Conservation (phyloP, 208 protist species). For the Porcisia hertigi region DNA sequence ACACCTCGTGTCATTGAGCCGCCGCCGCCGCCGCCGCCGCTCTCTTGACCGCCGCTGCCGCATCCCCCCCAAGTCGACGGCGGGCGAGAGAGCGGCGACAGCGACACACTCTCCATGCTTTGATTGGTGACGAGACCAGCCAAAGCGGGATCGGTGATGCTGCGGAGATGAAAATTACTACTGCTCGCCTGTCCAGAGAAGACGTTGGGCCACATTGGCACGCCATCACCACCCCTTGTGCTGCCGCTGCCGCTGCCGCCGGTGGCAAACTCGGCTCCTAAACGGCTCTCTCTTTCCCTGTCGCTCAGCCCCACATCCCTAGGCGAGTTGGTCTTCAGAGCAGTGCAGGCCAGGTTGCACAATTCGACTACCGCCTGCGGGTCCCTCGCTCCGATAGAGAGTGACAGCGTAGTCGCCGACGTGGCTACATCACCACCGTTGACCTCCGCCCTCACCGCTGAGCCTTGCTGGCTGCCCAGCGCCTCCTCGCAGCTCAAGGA, state of each 20-base stretch:
- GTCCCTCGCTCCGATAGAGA: background rate
- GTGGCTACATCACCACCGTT: background rate
- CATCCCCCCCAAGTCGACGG: constrained; percentile 21
- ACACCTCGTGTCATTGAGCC: constrained; percentile 18
- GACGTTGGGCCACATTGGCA: background rate
- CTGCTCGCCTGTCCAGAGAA: background rate
- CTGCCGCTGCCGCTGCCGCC: background rate
- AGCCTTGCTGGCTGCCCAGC: background rate
- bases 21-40: background rate
- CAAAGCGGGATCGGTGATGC: background rate
- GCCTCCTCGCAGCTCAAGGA: background rate
- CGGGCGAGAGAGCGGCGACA: constrained; percentile 50
- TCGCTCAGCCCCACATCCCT: background rate
- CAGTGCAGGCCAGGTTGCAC: background rate
- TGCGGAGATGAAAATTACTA: background rate
- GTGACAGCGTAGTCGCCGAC: background rate
- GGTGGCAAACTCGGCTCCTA: no score
- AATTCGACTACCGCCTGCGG: background rate
- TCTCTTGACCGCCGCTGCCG: no score
- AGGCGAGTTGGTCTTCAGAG: background rate
- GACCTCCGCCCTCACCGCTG: background rate
- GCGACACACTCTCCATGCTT: constrained; percentile 34
- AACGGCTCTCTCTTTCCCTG: background rate
- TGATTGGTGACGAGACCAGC: constrained; percentile 1
- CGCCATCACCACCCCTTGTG: background rate